A percentile compares a stretch with the other conserved stretches of the same genome.
phyloP scores from a whole-genome alignment of 164 flowering plant genomes.

The Nymphaea thermarum region DNA sequence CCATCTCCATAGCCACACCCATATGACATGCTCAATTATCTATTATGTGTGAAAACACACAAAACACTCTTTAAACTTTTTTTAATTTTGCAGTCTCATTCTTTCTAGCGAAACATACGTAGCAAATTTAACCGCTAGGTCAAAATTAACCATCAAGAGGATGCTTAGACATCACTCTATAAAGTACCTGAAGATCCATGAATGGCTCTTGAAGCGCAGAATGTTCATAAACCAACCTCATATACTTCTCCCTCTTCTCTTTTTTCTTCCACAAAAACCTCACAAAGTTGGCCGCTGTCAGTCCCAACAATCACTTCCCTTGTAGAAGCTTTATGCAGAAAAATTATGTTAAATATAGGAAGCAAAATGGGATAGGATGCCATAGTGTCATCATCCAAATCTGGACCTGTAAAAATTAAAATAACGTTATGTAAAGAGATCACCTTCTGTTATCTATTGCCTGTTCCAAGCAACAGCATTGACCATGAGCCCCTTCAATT shows the following conservation, averaged over 20 bases:
- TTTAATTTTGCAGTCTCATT: no score
- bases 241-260: slow-evolving; percentile 92
- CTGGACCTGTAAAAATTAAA: not conserved
- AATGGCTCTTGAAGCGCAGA: slow-evolving; percentile 88
- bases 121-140: no score
- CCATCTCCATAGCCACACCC: no score
- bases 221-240: slow-evolving; percentile 67
- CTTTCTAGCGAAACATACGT: no score
- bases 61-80: no score
- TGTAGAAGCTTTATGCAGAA: slow-evolving; percentile 53
- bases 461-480: slow-evolving; percentile 96
- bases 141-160: no score
- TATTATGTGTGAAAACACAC: no score
- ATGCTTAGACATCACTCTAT: no score
- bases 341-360: not conserved
- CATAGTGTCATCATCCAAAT: not conserved
- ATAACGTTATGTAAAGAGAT: not conserved
- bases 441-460: slow-evolving; percentile 93
- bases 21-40: no score
- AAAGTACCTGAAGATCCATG: slow-evolving; percentile 83
- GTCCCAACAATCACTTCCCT: slow-evolving; percentile 88
- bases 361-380: not conserved
- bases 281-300: slow-evolving; percentile 85
- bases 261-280: slow-evolving; percentile 89
- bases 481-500: slow-evolving; percentile 70